These are phyloP conservation scores for Noccaea bulbosa DNA, from an alignment of 345 rosid genomes.

Conservation along the genomic window DNA sequence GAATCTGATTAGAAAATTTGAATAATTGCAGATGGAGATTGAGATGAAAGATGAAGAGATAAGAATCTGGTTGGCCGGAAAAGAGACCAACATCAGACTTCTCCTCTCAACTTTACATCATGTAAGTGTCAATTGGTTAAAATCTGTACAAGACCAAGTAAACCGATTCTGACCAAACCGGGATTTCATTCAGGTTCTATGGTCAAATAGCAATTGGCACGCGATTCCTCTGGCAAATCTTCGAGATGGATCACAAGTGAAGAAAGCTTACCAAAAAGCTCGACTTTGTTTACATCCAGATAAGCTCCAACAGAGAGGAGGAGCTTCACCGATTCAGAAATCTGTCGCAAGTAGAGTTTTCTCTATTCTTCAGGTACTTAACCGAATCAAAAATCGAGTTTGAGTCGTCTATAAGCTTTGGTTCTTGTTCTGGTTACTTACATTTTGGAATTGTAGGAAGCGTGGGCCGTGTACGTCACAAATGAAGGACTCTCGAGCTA, in stretches of 20 bases:
- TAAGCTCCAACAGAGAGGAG: slow-evolving; percentile 83
- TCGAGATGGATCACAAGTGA: slow-evolving; percentile 71
- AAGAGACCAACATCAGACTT: slow-evolving; percentile 67
- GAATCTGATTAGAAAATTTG: slow-evolving; percentile 17
- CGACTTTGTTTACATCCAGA: slow-evolving; percentile 94
- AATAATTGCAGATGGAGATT: slow-evolving; percentile 55
- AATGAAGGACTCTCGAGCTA: slow-evolving; percentile 54
- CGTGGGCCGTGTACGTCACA: slow-evolving; percentile 69
- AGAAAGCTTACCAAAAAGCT: slow-evolving; percentile 92
- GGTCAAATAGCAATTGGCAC: slow-evolving; percentile 79
- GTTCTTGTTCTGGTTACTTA: not conserved
- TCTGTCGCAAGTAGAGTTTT: slow-evolving; percentile 74
- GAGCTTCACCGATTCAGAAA: slow-evolving; percentile 68
- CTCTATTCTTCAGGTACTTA: slow-evolving; percentile 76
- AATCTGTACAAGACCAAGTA: too few species aligned
- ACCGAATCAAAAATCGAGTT: not conserved
- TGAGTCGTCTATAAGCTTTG: not conserved
- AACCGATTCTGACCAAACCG: slow-evolving; percentile 1
- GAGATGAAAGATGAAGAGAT: slow-evolving; percentile 68
- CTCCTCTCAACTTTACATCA: slow-evolving; percentile 83
- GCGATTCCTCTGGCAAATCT: slow-evolving; percentile 61
- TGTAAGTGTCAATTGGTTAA: slow-evolving; percentile 41
- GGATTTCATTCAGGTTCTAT: slow-evolving; percentile 58
- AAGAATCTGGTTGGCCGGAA: slow-evolving; percentile 75
- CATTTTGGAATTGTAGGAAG: slow-evolving; percentile 54